phyloP scores from a whole-genome alignment of 345 rosid genomes.

The Laguncularia racemosa region DNA sequence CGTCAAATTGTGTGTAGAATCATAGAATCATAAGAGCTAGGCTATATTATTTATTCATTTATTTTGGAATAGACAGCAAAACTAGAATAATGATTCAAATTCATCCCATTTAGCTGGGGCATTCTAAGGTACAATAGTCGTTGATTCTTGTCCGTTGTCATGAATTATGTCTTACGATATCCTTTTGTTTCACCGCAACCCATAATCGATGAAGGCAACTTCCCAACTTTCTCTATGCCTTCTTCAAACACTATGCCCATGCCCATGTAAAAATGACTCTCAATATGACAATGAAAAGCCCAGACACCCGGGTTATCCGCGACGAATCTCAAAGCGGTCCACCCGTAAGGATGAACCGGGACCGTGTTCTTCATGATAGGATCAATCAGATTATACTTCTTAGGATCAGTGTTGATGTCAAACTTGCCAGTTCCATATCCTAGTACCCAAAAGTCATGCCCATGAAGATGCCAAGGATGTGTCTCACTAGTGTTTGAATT shows the following conservation, averaged over 20 bases:
- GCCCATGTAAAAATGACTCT: constrained; percentile 65
- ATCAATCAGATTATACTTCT: constrained; percentile 41
- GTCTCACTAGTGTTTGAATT: constrained; percentile 38
- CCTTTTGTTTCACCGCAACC: constrained; percentile 37
- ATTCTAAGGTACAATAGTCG: too few relatives aligned
- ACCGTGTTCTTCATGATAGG: constrained; percentile 83
- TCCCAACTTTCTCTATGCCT: constrained; percentile 39
- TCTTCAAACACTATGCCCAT: constrained; percentile 60
- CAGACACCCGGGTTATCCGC: constrained; percentile 69
- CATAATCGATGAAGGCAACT: constrained; percentile 51
- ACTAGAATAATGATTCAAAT: too few relatives aligned
- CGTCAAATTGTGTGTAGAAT: too few relatives aligned
- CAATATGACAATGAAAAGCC: constrained; percentile 74
- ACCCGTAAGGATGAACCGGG: constrained; percentile 56
- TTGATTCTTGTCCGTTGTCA: too few relatives aligned
- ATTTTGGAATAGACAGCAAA: too few relatives aligned
- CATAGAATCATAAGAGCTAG: too few relatives aligned
- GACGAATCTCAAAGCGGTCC: constrained; percentile 63
- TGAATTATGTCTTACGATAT: neutral
- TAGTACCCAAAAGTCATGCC: constrained; percentile 82
- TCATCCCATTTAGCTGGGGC: too few relatives aligned
- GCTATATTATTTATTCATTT: too few relatives aligned
- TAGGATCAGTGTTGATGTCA: constrained; percentile 30
- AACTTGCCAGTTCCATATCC: constrained; percentile 65
- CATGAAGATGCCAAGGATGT: constrained; percentile 83